These are phyloP conservation scores for Quercus wislizeni DNA, from an alignment of 306 rosid species.

Conservation along the genomic window DNA sequence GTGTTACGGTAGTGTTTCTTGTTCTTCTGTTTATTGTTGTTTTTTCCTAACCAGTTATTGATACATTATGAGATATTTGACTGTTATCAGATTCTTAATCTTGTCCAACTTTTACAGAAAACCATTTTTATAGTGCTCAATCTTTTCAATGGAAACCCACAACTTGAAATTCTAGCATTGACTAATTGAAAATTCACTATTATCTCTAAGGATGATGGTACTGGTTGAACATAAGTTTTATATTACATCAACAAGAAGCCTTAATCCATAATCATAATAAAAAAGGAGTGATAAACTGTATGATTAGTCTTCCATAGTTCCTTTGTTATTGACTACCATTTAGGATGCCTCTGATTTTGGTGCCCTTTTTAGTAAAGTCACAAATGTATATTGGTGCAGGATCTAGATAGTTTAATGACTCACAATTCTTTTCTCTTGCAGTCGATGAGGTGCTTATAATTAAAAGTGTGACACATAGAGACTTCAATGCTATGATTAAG, in stretches of 20 bases:
- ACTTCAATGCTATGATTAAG: constrained; percentile 83
- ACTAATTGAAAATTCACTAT: no score
- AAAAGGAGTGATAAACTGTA: background rate
- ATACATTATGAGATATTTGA: background rate
- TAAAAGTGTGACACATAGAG: constrained; percentile 85
- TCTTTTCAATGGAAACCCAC: constrained; percentile 14
- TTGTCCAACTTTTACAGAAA: background rate
- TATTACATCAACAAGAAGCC: no score
- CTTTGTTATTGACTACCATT: background rate
- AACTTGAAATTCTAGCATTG: background rate
- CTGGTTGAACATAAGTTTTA: no score
- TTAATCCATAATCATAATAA: no score
- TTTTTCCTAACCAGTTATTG: background rate
- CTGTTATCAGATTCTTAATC: background rate
- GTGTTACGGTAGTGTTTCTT: background rate
- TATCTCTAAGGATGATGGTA: no score
- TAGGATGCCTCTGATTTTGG: background rate
- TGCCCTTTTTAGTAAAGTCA: background rate
- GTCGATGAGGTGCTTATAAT: constrained; percentile 82
- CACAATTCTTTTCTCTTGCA: constrained; percentile 37
- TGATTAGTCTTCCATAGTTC: background rate
- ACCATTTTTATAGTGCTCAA: background rate
- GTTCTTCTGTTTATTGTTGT: background rate
- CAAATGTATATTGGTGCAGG: constrained; percentile 5
- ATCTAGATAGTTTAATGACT: background rate